Percentiles rank a stretch among this genome's conserved stretches.
Evolutionary conservation across 1,139 yeast genomes (phyloP).

Genomic region (Suhomyces coccinellae): DNA sequence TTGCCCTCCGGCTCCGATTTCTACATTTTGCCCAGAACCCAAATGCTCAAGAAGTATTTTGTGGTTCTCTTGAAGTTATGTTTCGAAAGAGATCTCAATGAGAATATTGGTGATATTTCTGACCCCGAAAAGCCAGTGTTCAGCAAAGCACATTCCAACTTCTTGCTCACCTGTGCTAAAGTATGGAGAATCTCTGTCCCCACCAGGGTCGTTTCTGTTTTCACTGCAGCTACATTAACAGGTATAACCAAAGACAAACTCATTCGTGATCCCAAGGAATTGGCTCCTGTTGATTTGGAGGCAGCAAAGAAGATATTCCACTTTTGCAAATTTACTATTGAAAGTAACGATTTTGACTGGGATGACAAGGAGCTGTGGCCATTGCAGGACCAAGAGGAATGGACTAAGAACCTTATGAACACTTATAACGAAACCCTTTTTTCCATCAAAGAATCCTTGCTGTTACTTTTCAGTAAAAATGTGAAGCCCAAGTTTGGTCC

Average conservation of each 20-base stretch:
- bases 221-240: slow-evolving; percentile 53
- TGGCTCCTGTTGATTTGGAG: slow-evolving; percentile 34
- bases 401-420: slow-evolving; percentile 49
- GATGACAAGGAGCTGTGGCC: slow-evolving; percentile 46
- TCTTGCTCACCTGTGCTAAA: slow-evolving; percentile 48
- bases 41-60: slow-evolving; percentile 32
- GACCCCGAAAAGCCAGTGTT: slow-evolving; percentile 28
- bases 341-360: slow-evolving; percentile 39
- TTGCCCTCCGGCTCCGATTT: slow-evolving; percentile 37
- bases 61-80: slow-evolving; percentile 31
- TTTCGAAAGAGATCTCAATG: slow-evolving; percentile 24
- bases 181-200: slow-evolving; percentile 63
- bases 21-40: slow-evolving; percentile 44
- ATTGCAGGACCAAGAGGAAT: slow-evolving; percentile 49
- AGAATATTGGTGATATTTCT: slow-evolving; percentile 18
- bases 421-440: slow-evolving; percentile 52
- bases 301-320: slow-evolving; percentile 31
- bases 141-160: slow-evolving; percentile 41
- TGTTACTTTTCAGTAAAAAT: slow-evolving; percentile 45
- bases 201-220: slow-evolving; percentile 52
- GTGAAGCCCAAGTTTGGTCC: slow-evolving; percentile 67
- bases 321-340: slow-evolving; percentile 30
- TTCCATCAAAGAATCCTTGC: slow-evolving; percentile 46
- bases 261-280: slow-evolving; percentile 26
- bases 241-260: slow-evolving; percentile 38